Percentiles rank a stretch among this genome's conserved stretches.
Evolutionary conservation across 305 asterid genomes (phyloP).

Genomic region (Fraxinus sp.): DNA sequence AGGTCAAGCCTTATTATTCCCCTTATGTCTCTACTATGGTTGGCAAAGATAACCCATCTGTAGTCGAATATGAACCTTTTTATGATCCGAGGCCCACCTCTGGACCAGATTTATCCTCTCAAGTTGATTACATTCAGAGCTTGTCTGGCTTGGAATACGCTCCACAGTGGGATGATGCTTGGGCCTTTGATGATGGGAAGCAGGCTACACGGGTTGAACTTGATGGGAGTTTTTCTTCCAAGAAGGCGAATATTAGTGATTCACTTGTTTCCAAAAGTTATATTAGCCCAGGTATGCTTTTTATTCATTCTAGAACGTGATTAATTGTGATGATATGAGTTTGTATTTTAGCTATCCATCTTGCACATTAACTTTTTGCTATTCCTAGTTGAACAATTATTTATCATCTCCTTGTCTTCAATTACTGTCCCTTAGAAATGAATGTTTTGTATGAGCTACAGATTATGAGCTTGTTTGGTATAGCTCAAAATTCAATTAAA

Average conservation of each 20-base stretch:
- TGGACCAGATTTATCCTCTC: slow-evolving; percentile 43
- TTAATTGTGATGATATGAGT: neutral
- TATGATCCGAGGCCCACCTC: slow-evolving; percentile 40
- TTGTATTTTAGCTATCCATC: neutral
- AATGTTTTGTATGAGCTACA: neutral
- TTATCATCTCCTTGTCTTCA: neutral
- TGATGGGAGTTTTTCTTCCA: slow-evolving; percentile 35
- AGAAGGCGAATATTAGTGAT: slow-evolving; percentile 37
- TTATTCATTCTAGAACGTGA: neutral
- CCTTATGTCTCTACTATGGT: slow-evolving; percentile 43
- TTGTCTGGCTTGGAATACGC: slow-evolving; percentile 58
- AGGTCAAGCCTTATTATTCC: slow-evolving; percentile 45
- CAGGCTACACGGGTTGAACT: slow-evolving; percentile 40
- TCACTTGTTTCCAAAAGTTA: slow-evolving; percentile 36
- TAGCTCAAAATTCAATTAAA: no score
- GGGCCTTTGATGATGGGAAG: slow-evolving; percentile 48
- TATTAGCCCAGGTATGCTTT: slow-evolving; percentile 47
- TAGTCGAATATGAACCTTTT: slow-evolving; percentile 32
- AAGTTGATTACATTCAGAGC: slow-evolving; percentile 50
- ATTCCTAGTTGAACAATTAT: neutral
- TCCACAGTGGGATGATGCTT: slow-evolving; percentile 43
- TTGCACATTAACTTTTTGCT: neutral
- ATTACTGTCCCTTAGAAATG: neutral
- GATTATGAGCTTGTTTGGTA: neutral
- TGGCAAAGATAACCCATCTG: slow-evolving; percentile 35